Evolutionary conservation across 352 stramenopile species (phyloP), one percentile per base, ranked within the genome.

Genomic region (Phytophthora citrophthora): DNA sequence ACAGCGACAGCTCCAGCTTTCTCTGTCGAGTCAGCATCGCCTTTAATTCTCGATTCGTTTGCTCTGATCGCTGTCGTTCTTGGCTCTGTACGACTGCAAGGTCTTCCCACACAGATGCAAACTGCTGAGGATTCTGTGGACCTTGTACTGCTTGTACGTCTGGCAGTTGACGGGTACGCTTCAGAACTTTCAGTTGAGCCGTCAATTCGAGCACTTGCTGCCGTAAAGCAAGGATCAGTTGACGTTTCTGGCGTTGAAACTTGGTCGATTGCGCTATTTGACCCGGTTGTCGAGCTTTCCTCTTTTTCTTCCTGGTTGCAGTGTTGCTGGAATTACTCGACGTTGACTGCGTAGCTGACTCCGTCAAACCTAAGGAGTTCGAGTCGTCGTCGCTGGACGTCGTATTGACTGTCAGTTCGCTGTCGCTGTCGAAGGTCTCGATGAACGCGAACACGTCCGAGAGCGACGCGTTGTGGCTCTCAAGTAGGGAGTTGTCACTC

Each of bases 31-130:
- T n/a, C 10, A 74, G 29, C 6, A 67, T 47, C 12, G 32, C 9
- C 32, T 70, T 74, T 3, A 74, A 55, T 31, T 70, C 61, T 23
- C 44, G 53, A 26, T 74, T 74, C 4, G 46, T 69, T 6, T 52
- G 7, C 27, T 72, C 64, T 5, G 64, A 45, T 46, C 51, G 40
- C 7, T 67, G 61, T 3, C 66, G 66, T 43, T 70, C 48, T 45
- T 41, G 45, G 20, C 23, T 61, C 18, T 54, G 57, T 3, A 65
- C 5, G 27, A 59, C 34, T 1, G 57, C 48, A 8, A 65, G 20
- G n/a, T 59, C 39, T 53, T 65, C 57, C 57, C 57, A 63, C 11
- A 63, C 55, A 16, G 55, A 63, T 7, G 49, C 26, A 16, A 59
- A 2, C n/a, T 12, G 6, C 13, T 34, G 49, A 7, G 32, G 44